Conservation (phyloP, 192 early-diverging fungal genomes). For the Glomus cerebriforme region DNA sequence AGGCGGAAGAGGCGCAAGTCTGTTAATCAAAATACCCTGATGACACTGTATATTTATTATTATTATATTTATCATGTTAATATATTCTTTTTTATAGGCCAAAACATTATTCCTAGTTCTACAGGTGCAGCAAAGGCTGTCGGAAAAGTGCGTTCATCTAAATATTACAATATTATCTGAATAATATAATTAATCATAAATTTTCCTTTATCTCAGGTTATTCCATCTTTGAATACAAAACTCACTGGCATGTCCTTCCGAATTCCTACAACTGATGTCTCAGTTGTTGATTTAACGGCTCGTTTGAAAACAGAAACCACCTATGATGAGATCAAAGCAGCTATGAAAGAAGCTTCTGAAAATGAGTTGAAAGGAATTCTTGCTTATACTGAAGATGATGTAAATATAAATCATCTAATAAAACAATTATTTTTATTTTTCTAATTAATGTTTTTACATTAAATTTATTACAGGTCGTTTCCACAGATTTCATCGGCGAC, state of each 20-base stretch:
- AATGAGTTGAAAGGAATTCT: conserved; percentile 82
- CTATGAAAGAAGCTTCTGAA: conserved; percentile 84
- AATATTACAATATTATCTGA: not conserved
- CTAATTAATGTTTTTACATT: not conserved
- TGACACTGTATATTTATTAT: not conserved
- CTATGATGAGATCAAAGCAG: conserved; percentile 88
- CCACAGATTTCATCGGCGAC: conserved; percentile 93
- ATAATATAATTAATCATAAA: not conserved
- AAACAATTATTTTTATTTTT: not conserved
- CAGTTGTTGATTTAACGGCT: conserved; percentile 96
- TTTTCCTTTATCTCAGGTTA: conserved; percentile 49
- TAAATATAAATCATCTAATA: conserved; percentile 4
- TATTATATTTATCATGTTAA: not conserved
- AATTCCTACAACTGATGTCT: conserved; percentile 90
- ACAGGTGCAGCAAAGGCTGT: conserved; percentile 99
- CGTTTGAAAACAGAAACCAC: conserved; percentile 85
- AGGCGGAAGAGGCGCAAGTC: conserved; percentile 90
- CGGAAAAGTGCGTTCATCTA: conserved; percentile 63
- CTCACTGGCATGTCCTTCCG: conserved; percentile 99
- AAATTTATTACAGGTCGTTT: conserved; percentile 64
- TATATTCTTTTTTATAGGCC: conserved; percentile 36
- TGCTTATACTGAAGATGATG: conserved; percentile 89
- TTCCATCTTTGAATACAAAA: conserved; percentile 92
- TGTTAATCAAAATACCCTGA: not conserved
- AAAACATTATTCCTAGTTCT: conserved; percentile 98